phyloP scores from a whole-genome alignment of 176 grass and related monocot species.

The Carex parvula region DNA sequence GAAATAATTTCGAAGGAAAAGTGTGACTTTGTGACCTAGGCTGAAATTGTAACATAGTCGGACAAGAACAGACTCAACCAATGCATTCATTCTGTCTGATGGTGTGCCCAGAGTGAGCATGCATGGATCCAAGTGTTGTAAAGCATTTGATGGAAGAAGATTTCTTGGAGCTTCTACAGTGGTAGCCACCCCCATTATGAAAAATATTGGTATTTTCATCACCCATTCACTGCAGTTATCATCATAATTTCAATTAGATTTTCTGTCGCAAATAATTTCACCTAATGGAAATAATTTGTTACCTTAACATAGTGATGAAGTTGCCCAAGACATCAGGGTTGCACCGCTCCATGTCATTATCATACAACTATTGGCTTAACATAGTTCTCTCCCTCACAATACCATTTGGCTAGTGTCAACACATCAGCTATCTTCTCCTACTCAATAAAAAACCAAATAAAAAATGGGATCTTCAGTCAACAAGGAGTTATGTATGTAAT shows the following conservation, averaged over 20 bases:
- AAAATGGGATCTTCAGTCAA: neutral
- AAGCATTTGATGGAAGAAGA: constrained; percentile 66
- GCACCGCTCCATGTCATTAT: constrained; percentile 86
- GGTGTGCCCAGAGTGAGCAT: constrained; percentile 72
- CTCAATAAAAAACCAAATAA: constrained; percentile 15
- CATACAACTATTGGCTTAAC: constrained; percentile 59
- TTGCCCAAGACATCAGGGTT: constrained; percentile 56
- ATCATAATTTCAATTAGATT: constrained; percentile 1
- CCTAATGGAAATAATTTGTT: neutral
- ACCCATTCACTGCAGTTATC: constrained; percentile 65
- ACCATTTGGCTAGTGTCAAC: constrained; percentile 66
- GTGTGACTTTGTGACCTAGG: constrained; percentile 59
- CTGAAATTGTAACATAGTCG: constrained; percentile 54
- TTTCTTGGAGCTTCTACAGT: constrained; percentile 76
- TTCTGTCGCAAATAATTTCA: neutral
- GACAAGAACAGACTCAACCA: constrained; percentile 81
- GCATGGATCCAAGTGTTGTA: constrained; percentile 67
- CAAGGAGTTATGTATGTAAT: neutral
- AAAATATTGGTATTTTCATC: constrained; percentile 85
- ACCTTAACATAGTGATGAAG: constrained; percentile 77
- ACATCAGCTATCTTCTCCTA: constrained; percentile 51
- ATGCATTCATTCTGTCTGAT: constrained; percentile 77
- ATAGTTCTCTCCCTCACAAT: constrained; percentile 50
- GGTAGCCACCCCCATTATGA: constrained; percentile 81
- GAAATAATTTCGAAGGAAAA: constrained; percentile 93